Conservation (phyloP, 129 eudicot species). For the Lonicera japonica region DNA sequence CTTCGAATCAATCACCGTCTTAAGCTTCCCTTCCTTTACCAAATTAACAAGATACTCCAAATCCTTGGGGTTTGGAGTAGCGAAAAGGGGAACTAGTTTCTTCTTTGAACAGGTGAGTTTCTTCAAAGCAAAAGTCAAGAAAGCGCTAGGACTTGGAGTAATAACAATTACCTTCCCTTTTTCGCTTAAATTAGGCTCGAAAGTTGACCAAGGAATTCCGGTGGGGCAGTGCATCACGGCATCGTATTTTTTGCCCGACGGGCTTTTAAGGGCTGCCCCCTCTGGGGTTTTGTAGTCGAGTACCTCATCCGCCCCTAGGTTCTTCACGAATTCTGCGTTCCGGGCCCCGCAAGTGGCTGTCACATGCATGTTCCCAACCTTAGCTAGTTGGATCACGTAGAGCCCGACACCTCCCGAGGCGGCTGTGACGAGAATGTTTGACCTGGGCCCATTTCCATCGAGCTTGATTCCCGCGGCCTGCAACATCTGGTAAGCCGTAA, state of each 20-base stretch:
- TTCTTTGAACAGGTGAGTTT: slow-evolving; percentile 65
- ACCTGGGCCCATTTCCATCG: slow-evolving; percentile 44
- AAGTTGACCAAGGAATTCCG: slow-evolving; percentile 60
- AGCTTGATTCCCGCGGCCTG: slow-evolving; percentile 54
- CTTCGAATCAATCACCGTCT: slow-evolving; percentile 57
- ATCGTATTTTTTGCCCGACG: slow-evolving; percentile 70
- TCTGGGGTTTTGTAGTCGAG: slow-evolving; percentile 77
- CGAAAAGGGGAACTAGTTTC: slow-evolving; percentile 41
- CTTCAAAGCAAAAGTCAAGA: slow-evolving; percentile 47
- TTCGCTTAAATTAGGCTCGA: slow-evolving; percentile 51
- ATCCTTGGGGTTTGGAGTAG: slow-evolving; percentile 39
- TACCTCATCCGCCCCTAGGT: slow-evolving; percentile 86
- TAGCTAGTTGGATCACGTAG: slow-evolving; percentile 80
- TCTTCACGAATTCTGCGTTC: slow-evolving; percentile 54
- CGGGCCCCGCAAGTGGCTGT: slow-evolving; percentile 95
- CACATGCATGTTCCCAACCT: slow-evolving; percentile 62
- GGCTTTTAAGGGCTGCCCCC: slow-evolving; percentile 70
- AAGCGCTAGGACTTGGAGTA: slow-evolving; percentile 39
- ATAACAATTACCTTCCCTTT: slow-evolving; percentile 69
- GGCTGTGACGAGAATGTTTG: slow-evolving; percentile 73
- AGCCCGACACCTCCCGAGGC: slow-evolving; percentile 85
- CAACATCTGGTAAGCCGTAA: slow-evolving; percentile 72
- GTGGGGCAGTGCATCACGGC: slow-evolving; percentile 59
- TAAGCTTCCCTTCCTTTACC: slow-evolving; percentile 67
- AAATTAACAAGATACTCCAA: slow-evolving; percentile 43